A percentile compares a stretch with the other conserved stretches of the same genome.
Evolutionary conservation across 2,329 filamentous ascomycete species (phyloP).

Genomic region (Cercospora sesami): DNA sequence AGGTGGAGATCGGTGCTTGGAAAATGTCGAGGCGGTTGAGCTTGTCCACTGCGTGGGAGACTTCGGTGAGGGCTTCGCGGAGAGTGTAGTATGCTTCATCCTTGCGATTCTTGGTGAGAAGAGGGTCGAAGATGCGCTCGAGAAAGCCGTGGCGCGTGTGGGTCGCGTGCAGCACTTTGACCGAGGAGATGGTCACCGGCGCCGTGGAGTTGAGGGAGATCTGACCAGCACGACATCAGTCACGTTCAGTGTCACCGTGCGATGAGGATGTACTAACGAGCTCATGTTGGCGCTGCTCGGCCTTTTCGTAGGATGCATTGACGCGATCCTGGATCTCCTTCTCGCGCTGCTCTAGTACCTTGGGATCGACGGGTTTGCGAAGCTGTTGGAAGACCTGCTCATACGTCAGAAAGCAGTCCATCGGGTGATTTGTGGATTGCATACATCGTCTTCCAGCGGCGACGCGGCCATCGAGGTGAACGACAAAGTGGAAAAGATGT

Average conservation of each 20-base stretch:
- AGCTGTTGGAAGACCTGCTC: conserved; percentile 61
- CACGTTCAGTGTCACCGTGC: too few relatives aligned
- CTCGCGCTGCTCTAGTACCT: conserved; percentile 60
- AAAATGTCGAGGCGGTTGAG: conserved; percentile 85
- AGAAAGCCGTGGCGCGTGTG: conserved; percentile 85
- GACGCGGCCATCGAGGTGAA: conserved; percentile 12
- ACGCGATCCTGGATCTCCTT: conserved; percentile 61
- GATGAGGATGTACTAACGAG: conserved; percentile 52
- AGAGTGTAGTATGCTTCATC: conserved; percentile 64
- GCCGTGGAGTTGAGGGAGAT: conserved; percentile 80
- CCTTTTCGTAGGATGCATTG: conserved; percentile 59
- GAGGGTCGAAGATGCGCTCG: conserved; percentile 73
- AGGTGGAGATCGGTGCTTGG: conserved; percentile 77
- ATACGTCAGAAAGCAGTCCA: neutral
- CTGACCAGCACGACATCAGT: conserved; percentile 44
- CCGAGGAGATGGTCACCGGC: conserved; percentile 81
- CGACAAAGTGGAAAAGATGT: neutral
- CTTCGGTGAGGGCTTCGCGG: conserved; percentile 71
- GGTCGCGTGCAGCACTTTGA: conserved; percentile 77
- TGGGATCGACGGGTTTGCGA: conserved; percentile 59
- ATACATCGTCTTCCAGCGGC: conserved; percentile 14
- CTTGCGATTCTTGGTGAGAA: conserved; percentile 63
- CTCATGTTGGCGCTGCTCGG: conserved; percentile 64
- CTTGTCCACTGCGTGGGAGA: conserved; percentile 70
- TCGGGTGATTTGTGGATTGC: neutral